Conservation (phyloP, 2,329 filamentous ascomycete genomes). For the Aspergillus aculeatus region DNA sequence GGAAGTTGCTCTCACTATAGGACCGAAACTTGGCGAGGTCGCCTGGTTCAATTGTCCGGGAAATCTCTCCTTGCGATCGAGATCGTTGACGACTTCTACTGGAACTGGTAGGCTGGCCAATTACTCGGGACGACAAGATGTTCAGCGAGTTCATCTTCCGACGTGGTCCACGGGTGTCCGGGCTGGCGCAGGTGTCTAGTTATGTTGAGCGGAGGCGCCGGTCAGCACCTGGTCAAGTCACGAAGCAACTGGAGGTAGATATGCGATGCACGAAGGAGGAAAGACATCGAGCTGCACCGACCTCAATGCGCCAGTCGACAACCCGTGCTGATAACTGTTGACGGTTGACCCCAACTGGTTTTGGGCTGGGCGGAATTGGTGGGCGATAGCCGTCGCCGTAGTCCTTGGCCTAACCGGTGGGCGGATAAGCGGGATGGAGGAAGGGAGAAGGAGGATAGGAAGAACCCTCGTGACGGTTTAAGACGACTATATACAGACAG, state of each 20-base stretch:
- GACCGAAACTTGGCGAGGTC: conserved; percentile 42
- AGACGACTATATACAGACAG: not conserved
- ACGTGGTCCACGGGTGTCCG: conserved; percentile 48
- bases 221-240: conserved; percentile 15
- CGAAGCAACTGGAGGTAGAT: conserved; percentile 7
- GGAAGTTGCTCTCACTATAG: conserved; percentile 43
- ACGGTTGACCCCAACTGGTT: conserved; percentile 11
- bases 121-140: conserved; percentile 82
- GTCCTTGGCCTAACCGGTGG: not conserved
- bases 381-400: conserved; percentile 1
- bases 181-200: conserved; percentile 38
- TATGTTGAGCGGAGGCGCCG: conserved; percentile 14
- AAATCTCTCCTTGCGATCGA: conserved; percentile 51
- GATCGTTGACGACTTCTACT: conserved; percentile 52
- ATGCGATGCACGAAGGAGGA: conserved; percentile 8
- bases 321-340: conserved; percentile 28
- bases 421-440: not conserved
- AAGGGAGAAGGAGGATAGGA: not conserved
- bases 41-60: conserved; percentile 30
- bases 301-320: conserved; percentile 42
- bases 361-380: conserved; percentile 6
- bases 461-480: not conserved
- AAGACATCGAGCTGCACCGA: conserved; percentile 23
- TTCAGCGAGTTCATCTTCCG: conserved; percentile 94
- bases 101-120: conserved; percentile 57